phyloP scores from a whole-genome alignment of 1,284 basidiomycete genomes.

The Fomitopsis pinicola region DNA sequence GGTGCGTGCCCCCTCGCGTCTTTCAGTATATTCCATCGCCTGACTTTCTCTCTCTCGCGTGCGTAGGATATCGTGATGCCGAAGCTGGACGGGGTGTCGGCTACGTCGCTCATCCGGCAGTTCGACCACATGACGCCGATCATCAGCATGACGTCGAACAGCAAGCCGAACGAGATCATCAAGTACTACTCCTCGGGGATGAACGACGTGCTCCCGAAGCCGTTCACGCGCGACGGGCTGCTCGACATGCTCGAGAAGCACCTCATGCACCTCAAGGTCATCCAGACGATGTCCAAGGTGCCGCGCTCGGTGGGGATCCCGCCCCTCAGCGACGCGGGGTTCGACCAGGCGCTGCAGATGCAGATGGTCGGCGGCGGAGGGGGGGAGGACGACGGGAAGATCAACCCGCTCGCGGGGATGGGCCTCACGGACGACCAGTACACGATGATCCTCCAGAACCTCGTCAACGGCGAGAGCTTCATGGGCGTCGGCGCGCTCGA shows the following conservation, averaged over 20 bases:
- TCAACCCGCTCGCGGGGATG: slow-evolving; percentile 73
- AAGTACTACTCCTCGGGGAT: slow-evolving; percentile 91
- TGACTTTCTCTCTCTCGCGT: background rate
- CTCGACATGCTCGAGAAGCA: slow-evolving; percentile 97
- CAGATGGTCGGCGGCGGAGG: slow-evolving; percentile 16
- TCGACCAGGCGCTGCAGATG: slow-evolving; percentile 49
- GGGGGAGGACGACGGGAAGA: slow-evolving; percentile 46
- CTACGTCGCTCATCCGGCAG: slow-evolving; percentile 89
- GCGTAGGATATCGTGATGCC: slow-evolving; percentile 90
- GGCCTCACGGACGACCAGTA: slow-evolving; percentile 77
- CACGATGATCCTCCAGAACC: slow-evolving; percentile 58
- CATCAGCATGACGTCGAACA: slow-evolving; percentile 96
- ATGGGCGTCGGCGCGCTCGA: slow-evolving; percentile 32
- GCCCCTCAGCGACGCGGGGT: slow-evolving; percentile 57
- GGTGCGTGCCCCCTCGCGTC: too few species aligned
- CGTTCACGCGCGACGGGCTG: slow-evolving; percentile 90
- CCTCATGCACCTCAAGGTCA: slow-evolving; percentile 87
- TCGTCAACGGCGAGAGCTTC: slow-evolving; percentile 58
- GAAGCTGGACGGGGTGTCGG: slow-evolving; percentile 85
- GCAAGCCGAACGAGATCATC: slow-evolving; percentile 86
- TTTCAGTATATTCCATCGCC: background rate
- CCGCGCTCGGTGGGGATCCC: slow-evolving; percentile 72
- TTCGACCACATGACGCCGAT: slow-evolving; percentile 95
- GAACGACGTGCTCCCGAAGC: slow-evolving; percentile 98
- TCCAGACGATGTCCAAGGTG: slow-evolving; percentile 76